A percentile compares a stretch with the other conserved stretches of the same genome.
Conservation (phyloP, 345 rosid species). For the Erucastrum elatum region DNA sequence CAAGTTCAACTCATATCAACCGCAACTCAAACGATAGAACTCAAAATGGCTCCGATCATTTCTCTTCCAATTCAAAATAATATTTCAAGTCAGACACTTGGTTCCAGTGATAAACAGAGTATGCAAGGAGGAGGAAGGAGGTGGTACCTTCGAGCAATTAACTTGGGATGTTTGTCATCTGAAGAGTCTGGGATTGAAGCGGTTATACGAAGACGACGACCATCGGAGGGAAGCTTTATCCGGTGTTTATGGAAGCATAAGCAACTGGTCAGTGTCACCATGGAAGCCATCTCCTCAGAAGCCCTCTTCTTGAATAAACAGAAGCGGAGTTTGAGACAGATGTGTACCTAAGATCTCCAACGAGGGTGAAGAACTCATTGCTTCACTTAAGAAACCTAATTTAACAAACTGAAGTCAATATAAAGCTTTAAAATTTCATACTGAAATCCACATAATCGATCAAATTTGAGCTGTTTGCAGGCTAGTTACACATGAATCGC, state of each 20-base stretch:
- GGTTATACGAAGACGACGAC: slow-evolving; percentile 35
- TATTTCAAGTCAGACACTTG: not conserved
- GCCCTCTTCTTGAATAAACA: slow-evolving; percentile 22
- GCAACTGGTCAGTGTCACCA: slow-evolving; percentile 48
- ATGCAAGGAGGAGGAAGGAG: not conserved
- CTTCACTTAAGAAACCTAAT: no score
- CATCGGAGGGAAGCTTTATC: not conserved
- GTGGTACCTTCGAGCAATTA: slow-evolving; percentile 58
- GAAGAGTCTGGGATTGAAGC: slow-evolving; percentile 44
- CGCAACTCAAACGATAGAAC: no score
- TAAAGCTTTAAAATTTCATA: no score
- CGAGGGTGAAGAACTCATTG: no score
- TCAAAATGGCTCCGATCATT: slow-evolving; percentile 72
- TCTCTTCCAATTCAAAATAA: slow-evolving; percentile 51
- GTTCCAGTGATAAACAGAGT: not conserved
- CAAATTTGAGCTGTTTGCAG: no score
- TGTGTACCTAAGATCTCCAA: no score
- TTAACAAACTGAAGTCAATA: no score
- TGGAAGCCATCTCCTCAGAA: slow-evolving; percentile 43
- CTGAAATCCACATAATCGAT: no score
- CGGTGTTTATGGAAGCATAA: slow-evolving; percentile 11
- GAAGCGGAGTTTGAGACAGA: no score
- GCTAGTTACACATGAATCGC: no score
- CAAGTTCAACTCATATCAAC: no score
- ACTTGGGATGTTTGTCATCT: slow-evolving; percentile 38